A percentile compares a stretch with the other conserved stretches of the same genome.
phyloP scores from a whole-genome alignment of 129 eudicot species.

The Artemisia argyi region DNA sequence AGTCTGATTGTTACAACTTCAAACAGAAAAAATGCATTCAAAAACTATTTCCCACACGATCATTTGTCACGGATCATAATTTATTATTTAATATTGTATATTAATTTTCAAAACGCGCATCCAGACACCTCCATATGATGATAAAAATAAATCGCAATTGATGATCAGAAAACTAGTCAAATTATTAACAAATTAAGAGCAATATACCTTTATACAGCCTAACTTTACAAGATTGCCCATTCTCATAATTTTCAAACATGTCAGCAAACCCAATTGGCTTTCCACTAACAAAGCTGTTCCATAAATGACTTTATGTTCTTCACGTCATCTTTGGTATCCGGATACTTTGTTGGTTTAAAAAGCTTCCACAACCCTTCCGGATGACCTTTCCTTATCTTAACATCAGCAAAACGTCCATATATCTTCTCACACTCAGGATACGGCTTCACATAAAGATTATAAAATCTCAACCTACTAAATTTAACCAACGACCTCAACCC shows the following conservation, averaged over 20 bases:
- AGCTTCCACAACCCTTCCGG: slow-evolving; percentile 91
- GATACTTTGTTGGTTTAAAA: slow-evolving; percentile 64
- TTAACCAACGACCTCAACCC: slow-evolving; percentile 65
- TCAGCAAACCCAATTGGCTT: neutral
- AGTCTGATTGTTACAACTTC: too few relatives aligned
- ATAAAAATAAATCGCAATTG: neutral
- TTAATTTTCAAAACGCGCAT: neutral
- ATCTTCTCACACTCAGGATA: slow-evolving; percentile 85
- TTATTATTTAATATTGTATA: too few relatives aligned
- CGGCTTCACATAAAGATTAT: slow-evolving; percentile 90
- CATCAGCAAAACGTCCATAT: slow-evolving; percentile 63
- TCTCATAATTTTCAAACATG: neutral
- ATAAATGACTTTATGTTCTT: slow-evolving; percentile 61
- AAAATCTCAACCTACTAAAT: slow-evolving; percentile 72
- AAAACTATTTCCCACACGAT: too few relatives aligned
- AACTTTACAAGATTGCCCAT: neutral
- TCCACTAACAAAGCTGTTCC: slow-evolving; percentile 41
- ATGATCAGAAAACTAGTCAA: slow-evolving; percentile 8
- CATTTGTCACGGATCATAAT: too few relatives aligned
- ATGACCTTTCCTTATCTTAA: slow-evolving; percentile 45
- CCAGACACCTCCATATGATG: neutral
- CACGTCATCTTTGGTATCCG: slow-evolving; percentile 54
- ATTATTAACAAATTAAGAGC: neutral
- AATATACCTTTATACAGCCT: neutral
- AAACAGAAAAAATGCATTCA: too few relatives aligned